Base-by-base conservation (phyloP, 163 green algal genomes). In the Volvox carteri region DNA sequence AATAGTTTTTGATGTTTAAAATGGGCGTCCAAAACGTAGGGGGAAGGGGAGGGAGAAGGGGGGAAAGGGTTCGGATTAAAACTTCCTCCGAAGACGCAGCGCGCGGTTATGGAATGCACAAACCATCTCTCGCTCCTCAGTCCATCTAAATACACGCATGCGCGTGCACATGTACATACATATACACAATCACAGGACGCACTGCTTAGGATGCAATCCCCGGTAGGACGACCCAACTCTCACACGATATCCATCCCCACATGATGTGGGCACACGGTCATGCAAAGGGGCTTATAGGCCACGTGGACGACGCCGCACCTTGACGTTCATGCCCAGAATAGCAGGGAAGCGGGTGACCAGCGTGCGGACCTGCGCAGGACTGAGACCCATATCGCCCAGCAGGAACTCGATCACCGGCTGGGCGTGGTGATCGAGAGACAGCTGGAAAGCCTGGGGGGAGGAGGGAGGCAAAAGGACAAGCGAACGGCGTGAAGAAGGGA, bases 281-380 rank as follows among this genome's bases (percentile, higher is more conserved):
- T n/a, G n/a, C n/a, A n/a, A n/a, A n/a, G n/a, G n/a, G n/a, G n/a
- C n/a, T n/a, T n/a, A n/a, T n/a, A n/a, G n/a, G n/a, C n/a, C n/a
- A n/a, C n/a, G n/a, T n/a, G n/a, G n/a, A 74, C 62, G 37, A 6
- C 62, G n/a, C 62, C 56, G 11, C 48, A 81, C 83, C 83, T 88
- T 81, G 48, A 88, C 83, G 83, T 88, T 88, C 83, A 88, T 88
- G 48, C 70, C 70, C 35, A 88, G 52, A 4, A 88, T 60, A n/a
- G 50, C 33, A 7, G 83, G 83, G 25, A 83, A 88, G 50, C 83
- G 83, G 2, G 83, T 88, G 23, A 88, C 48, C 50, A 88, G 50
- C 25, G 33, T 16, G 11, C 65, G 37, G 44, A 88, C 68, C 23
- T 81, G 21, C 25, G 12, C 23, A 8, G 52, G 23, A 1, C 48